phyloP scores from a whole-genome alignment of 495 filamentous ascomycete genomes.

The Schizothecium vesticola region DNA sequence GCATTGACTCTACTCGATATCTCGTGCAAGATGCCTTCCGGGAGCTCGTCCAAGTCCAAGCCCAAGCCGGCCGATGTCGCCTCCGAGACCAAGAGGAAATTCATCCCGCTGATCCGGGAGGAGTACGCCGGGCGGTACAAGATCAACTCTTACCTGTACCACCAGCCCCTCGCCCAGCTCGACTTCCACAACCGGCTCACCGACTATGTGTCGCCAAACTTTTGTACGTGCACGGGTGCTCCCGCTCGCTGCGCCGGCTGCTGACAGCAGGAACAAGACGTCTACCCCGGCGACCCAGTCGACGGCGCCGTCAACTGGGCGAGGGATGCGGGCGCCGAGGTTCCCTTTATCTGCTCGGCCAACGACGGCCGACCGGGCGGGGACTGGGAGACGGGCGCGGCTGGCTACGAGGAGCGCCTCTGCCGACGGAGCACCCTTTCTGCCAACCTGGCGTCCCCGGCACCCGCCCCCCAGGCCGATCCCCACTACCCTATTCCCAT shows the following conservation, averaged over 20 bases:
- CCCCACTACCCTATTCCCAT: constrained; percentile 64
- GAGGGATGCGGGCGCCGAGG: constrained; percentile 23
- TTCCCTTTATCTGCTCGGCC: constrained; percentile 69
- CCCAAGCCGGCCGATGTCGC: constrained; percentile 66
- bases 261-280: constrained; percentile 36
- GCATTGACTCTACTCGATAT: neutral
- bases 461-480: constrained; percentile 30
- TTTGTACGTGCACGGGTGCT: constrained; percentile 30
- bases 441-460: constrained; percentile 54
- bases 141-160: constrained; percentile 46
- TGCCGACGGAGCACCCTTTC: constrained; percentile 67
- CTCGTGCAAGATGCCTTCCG: constrained; percentile 47
- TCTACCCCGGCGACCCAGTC: constrained; percentile 61
- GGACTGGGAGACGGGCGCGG: constrained; percentile 69
- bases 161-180: constrained; percentile 37
- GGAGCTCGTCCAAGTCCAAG: constrained; percentile 24
- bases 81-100: constrained; percentile 59
- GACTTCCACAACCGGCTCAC: constrained; percentile 27
- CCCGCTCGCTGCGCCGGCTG: neutral
- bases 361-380: constrained; percentile 70
- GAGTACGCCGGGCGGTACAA: constrained; percentile 43
- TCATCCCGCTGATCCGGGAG: constrained; percentile 53
- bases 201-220: constrained; percentile 32
- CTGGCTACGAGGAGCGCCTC: constrained; percentile 65
- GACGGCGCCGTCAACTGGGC: constrained; percentile 61